Evolutionary conservation across 2,329 filamentous ascomycete species (phyloP).

Genomic region (Coniochaeta sp.): DNA sequence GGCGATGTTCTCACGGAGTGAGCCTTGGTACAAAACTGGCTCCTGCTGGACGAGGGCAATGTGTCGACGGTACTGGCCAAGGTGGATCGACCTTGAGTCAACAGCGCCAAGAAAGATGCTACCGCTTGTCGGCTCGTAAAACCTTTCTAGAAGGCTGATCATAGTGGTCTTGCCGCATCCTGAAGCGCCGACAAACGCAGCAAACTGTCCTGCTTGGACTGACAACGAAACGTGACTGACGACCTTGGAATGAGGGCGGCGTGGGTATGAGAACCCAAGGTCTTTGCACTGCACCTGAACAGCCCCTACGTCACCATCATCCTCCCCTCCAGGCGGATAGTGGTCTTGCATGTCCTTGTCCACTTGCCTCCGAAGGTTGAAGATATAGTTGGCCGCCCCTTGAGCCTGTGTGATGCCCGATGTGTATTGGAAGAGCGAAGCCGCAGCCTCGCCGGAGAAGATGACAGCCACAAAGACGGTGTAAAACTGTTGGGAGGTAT

Average conservation of each 20-base stretch:
- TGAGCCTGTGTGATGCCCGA: slow-evolving; percentile 44
- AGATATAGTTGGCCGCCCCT: slow-evolving; percentile 39
- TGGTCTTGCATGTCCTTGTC: slow-evolving; percentile 9
- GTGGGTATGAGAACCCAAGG: slow-evolving; percentile 58
- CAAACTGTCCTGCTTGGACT: slow-evolving; percentile 37
- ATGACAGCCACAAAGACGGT: slow-evolving; percentile 42
- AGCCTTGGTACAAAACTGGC: slow-evolving; percentile 25
- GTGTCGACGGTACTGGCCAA: slow-evolving; percentile 35
- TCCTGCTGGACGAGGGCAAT: slow-evolving; percentile 37
- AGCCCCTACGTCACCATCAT: slow-evolving; percentile 1
- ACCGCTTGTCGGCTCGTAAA: slow-evolving; percentile 28
- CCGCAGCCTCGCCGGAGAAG: slow-evolving; percentile 34
- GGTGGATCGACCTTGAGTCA: slow-evolving; percentile 23
- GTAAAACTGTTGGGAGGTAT: slow-evolving; percentile 38
- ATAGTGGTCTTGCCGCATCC: slow-evolving; percentile 55
- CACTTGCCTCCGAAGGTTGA: slow-evolving; percentile 25
- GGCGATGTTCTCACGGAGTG: slow-evolving; percentile 47
- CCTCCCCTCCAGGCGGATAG: slow-evolving; percentile 1
- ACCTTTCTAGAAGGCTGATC: slow-evolving; percentile 42
- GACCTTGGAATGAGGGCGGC: slow-evolving; percentile 29
- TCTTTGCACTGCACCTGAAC: slow-evolving; percentile 39
- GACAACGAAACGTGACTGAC: slow-evolving; percentile 29
- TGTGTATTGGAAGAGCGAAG: slow-evolving; percentile 35
- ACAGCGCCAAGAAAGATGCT: slow-evolving; percentile 28
- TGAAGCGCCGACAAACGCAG: slow-evolving; percentile 49